Evolutionary conservation across 2,329 filamentous ascomycete genomes (phyloP), one percentile per base, ranked within the genome.

Genomic region (Xylaria sp.): DNA sequence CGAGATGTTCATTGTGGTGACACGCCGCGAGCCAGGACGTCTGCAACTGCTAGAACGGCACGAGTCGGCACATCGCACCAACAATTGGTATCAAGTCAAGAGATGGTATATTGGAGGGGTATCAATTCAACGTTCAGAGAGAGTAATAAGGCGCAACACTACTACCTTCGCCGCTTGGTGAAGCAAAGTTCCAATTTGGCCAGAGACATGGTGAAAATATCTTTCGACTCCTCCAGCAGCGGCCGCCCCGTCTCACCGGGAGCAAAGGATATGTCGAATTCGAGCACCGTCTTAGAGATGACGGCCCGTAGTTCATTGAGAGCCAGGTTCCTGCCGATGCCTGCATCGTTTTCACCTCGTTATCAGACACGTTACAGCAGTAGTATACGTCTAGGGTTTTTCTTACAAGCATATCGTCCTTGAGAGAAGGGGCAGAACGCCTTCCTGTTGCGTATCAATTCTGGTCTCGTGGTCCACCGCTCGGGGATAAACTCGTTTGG

Each of bases 401-500:
- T 32, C 70, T 67, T 65, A 71, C 70, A 72, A 28, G 70, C 63
- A 57, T 70, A 71, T 57, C 62, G 65, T 13, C 70, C 70, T 25
- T 63, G 39, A 5, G 67, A 71, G 57, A 72, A 72, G 15, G 69
- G 65, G 23, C 60, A 66, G 39, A 65, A 72, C 23, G 67, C 70
- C 55, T 59, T 66, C 34, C 63, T 66, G 41, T 72, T 70, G 20
- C 60, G 59, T 7, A 71, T 25, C 20, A 70, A 52, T 25, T 70
- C 60, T 15, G 67, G 66, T 23, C 57, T 32, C 8, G 62, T 68
- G 4, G 70, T 71, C 70, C 70, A 72, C n/a, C 69, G 70, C 60
- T 72, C 70, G 20, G 70, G 70, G 43, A 70, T 66, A 18, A 72
- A 72, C 55, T 72, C 66, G 63, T 65, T 57, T 3, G 69, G 69